These are phyloP conservation scores for Dendrocalamus sinicus DNA, from an alignment of 176 grass and related monocot species.

Conservation along the genomic window DNA sequence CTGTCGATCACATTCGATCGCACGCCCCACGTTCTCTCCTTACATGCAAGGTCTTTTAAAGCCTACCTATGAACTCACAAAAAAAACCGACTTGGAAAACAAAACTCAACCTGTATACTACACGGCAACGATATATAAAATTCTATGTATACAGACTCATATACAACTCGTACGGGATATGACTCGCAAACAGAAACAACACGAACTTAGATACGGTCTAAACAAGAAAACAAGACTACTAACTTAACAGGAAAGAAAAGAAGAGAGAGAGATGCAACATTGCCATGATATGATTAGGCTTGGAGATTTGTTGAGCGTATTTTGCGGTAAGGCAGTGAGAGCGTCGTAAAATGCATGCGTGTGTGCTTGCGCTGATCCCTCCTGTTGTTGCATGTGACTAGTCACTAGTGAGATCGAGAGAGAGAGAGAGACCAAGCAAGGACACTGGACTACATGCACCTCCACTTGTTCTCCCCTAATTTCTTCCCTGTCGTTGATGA, in stretches of 20 bases:
- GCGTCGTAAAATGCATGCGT: background rate
- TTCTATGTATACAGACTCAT: too few relatives aligned
- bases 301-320: background rate
- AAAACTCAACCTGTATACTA: too few relatives aligned
- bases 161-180: too few relatives aligned
- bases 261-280: background rate
- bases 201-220: too few relatives aligned
- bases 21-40: too few relatives aligned
- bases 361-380: background rate
- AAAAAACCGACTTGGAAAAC: too few relatives aligned
- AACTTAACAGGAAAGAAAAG: background rate
- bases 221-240: too few relatives aligned
- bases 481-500: background rate
- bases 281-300: slow-evolving; percentile 15
- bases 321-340: background rate
- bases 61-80: too few relatives aligned
- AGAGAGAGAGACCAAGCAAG: background rate
- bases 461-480: background rate
- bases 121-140: too few relatives aligned
- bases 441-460: background rate
- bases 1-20: too few relatives aligned
- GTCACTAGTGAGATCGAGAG: background rate
- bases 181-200: too few relatives aligned
- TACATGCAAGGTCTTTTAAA: too few relatives aligned
- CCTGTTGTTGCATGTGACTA: slow-evolving; percentile 8